phyloP scores from a whole-genome alignment of 441 rosid genomes.

The Pelargonium australe region DNA sequence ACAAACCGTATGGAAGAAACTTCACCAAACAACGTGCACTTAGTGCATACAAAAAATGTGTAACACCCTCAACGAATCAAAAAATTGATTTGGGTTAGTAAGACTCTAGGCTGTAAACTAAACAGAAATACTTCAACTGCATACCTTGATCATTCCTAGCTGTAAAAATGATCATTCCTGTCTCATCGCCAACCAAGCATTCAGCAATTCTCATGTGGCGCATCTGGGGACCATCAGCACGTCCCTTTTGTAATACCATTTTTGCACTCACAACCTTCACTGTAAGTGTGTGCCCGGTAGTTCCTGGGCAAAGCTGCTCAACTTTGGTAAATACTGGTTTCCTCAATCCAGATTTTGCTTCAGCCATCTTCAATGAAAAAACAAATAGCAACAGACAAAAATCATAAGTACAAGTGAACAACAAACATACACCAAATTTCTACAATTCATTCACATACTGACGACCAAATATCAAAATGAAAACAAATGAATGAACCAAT shows the following conservation, averaged over 20 bases:
- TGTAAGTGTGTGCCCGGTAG: slow-evolving; percentile 24
- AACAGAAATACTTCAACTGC: neutral
- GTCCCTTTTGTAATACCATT: slow-evolving; percentile 26
- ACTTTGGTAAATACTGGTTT: slow-evolving; percentile 24
- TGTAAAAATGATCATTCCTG: slow-evolving; percentile 20
- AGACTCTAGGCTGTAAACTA: neutral
- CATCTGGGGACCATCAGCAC: slow-evolving; percentile 19
- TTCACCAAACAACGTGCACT: no score
- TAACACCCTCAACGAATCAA: no score
- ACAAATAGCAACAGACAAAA: neutral
- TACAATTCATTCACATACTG: no score
- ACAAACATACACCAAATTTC: no score
- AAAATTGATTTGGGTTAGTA: no score
- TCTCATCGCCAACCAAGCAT: slow-evolving; percentile 25
- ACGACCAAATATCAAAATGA: no score
- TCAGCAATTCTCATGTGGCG: slow-evolving; percentile 20
- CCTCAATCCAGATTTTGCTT: slow-evolving; percentile 21
- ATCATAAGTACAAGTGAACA: no score
- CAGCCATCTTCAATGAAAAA: slow-evolving; percentile 12
- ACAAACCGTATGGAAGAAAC: no score
- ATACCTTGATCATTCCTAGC: slow-evolving; percentile 25
- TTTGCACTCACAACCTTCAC: slow-evolving; percentile 22
- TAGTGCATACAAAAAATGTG: no score
- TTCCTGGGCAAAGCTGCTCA: slow-evolving; percentile 27
- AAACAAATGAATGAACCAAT: no score